Evolutionary conservation across 78 protist genomes (phyloP), one percentile per base, ranked within the genome.

Genomic region (Dictyostelium brefeldianum): DNA sequence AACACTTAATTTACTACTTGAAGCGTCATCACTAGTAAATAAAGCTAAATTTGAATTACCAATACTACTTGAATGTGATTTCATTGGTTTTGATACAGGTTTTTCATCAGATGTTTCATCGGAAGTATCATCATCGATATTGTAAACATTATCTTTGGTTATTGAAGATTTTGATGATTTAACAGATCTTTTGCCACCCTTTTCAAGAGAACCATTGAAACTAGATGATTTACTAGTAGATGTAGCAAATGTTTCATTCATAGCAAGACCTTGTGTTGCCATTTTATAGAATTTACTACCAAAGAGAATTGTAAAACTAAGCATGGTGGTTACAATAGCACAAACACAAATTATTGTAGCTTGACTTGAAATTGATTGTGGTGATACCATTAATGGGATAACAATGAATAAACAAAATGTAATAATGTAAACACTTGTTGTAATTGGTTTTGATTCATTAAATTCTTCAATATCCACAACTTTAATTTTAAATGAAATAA

Each of bases 381-480:
- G 87, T 43, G 87, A 80, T 1, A 80, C 87, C 62, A 80, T 80
- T 67, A 80, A 62, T 22, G 87, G 87, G 4, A 80, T 57, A 41
- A 80, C 67, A 62, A 81, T 81, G 78, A 81, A 81, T 48, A 81
- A 36, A 81, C 89, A 81, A 27, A 81, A 81, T 11, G 89, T 14
- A 5, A 81, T 81, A 50, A 73, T 51, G 59, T 81, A 81, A 48
- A 81, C 54, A 15, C 62, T 65, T 6, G 74, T 81, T 7, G 79
- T 17, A 29, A 81, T 70, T 50, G 90, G 47, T 50, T 74, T 74
- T 36, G 53, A 36, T 59, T 82, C 90, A 31, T 82, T 82, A 5
- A 82, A 82, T 17, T 82, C 90, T 2, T 46, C 46, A 17, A 82
- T 53, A 31, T 82, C 90, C 0, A 82, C 90, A 8, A n/a, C 56